Percentiles rank a stretch among this genome's conserved stretches.
These are phyloP conservation scores for Ustilago sp. DNA, from an alignment of 1,284 basidiomycete genomes.

Conservation along the genomic window DNA sequence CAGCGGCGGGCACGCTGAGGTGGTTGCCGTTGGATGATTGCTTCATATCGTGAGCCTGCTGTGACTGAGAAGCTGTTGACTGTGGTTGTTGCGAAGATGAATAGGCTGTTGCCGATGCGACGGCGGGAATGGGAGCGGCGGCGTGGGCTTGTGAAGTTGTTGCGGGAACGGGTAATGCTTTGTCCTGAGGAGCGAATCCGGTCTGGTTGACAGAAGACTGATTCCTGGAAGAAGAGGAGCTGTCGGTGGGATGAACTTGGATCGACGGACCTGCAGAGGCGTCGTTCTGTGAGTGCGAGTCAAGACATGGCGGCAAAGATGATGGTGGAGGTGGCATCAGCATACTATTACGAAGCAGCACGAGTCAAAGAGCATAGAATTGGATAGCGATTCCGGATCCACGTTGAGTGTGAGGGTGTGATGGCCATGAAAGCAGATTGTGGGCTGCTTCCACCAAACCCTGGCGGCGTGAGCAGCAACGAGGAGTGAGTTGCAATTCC, in stretches of 20 bases:
- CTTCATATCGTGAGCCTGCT: constrained; percentile 38
- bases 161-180: constrained; percentile 35
- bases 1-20: constrained; percentile 27
- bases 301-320: neutral
- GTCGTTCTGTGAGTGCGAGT: constrained; percentile 20
- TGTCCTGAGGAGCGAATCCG: constrained; percentile 40
- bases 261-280: constrained; percentile 33
- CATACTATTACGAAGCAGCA: constrained; percentile 1
- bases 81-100: constrained; percentile 1
- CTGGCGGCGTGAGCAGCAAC: too few species aligned
- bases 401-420: neutral
- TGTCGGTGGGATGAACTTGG: constrained; percentile 40
- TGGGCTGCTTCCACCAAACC: too few species aligned
- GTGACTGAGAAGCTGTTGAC: constrained; percentile 9
- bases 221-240: constrained; percentile 23
- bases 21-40: constrained; percentile 30
- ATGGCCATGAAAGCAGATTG: neutral
- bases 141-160: constrained; percentile 46
- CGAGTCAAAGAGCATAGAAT: neutral
- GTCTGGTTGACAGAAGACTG: constrained; percentile 22
- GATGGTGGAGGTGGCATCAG: neutral
- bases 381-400: neutral
- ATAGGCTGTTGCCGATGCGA: constrained; percentile 6
- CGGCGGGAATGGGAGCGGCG: constrained; percentile 9
- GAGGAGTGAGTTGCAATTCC: neutral